Conservation (phyloP, 306 rosid species). For the Castanea crenata region DNA sequence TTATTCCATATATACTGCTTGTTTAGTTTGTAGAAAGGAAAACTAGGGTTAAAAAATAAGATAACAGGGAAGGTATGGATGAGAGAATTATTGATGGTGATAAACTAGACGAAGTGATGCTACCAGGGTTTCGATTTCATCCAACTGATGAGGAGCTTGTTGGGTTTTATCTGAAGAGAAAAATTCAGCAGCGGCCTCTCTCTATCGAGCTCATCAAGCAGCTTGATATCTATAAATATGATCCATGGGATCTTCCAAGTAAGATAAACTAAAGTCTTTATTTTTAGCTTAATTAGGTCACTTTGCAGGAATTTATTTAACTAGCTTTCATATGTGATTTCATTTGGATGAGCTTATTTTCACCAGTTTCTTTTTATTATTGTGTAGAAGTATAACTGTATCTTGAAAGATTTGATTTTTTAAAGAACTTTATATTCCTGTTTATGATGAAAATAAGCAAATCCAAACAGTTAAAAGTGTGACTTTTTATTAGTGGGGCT, state of each 20-base stretch:
- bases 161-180: conserved; percentile 84
- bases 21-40: background rate
- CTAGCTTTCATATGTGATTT: background rate
- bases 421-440: too few relatives aligned
- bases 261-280: conserved; percentile 20
- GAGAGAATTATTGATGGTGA: conserved; percentile 40
- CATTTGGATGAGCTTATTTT: too few relatives aligned
- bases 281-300: background rate
- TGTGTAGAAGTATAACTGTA: too few relatives aligned
- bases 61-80: conserved; percentile 27
- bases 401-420: too few relatives aligned
- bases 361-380: too few relatives aligned
- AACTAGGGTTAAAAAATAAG: conserved; percentile 28
- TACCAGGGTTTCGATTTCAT: conserved; percentile 95
- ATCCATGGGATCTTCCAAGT: conserved; percentile 99
- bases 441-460: too few relatives aligned
- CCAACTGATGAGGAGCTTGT: conserved; percentile 98
- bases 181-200: conserved; percentile 72
- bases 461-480: background rate
- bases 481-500: background rate
- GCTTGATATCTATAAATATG: conserved; percentile 87
- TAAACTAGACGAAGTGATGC: conserved; percentile 70
- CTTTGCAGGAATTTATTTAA: background rate
- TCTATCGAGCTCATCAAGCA: conserved; percentile 87
- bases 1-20: background rate